Evolutionary conservation across 1,139 yeast species (phyloP).

Genomic region (Sugiyamaella paludigena): DNA sequence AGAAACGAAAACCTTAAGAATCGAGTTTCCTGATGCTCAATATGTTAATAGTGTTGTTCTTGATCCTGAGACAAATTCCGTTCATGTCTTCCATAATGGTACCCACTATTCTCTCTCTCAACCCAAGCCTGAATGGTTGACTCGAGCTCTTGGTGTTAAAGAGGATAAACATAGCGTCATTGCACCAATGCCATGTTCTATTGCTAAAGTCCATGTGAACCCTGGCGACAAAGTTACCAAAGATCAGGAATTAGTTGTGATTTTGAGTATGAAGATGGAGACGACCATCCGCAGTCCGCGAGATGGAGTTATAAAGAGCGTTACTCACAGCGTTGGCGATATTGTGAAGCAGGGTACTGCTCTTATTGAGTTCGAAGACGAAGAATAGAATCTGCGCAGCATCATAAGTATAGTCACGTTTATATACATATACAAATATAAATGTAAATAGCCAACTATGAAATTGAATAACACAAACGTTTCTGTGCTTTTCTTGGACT

Average conservation of each 20-base stretch:
- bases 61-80: conserved; percentile 21
- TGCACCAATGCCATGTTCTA: conserved; percentile 41
- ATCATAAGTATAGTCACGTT: neutral
- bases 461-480: too few relatives aligned
- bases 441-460: too few relatives aligned
- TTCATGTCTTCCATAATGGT: conserved; percentile 36
- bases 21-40: conserved; percentile 29
- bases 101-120: conserved; percentile 31
- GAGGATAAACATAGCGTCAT: conserved; percentile 33
- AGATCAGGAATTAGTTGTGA: conserved; percentile 40
- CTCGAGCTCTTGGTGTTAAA: conserved; percentile 33
- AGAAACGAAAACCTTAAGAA: conserved; percentile 23
- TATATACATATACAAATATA: neutral
- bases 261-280: conserved; percentile 51
- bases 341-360: conserved; percentile 37
- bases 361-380: conserved; percentile 36
- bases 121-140: conserved; percentile 35
- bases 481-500: too few relatives aligned
- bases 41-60: conserved; percentile 33
- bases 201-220: conserved; percentile 31
- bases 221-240: conserved; percentile 38
- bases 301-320: conserved; percentile 34
- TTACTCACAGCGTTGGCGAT: conserved; percentile 35
- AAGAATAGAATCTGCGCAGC: conserved; percentile 15
- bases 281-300: conserved; percentile 38